Percentiles rank a stretch among this genome's conserved stretches.
Evolutionary conservation across 108 stramenopile species (phyloP).

Genomic region (Cyclotella choctawhatcheeana): DNA sequence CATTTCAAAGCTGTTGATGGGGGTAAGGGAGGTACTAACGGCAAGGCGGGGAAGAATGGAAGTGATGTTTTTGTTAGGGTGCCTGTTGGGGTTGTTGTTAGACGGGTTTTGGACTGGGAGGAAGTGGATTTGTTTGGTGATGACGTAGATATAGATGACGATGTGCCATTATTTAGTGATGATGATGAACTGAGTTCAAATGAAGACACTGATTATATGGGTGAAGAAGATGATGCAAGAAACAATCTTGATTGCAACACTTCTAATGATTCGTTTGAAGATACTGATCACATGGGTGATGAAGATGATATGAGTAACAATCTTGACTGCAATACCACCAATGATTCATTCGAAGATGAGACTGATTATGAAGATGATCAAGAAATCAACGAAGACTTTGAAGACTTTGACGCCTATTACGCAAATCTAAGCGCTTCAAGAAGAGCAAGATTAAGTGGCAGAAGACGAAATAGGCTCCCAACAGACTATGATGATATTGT

Average conservation of each 20-base stretch:
- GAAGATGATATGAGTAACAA: background rate
- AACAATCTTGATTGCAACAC: background rate
- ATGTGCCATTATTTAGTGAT: constrained; percentile 11
- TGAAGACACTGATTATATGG: constrained; percentile 29
- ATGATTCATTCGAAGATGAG: background rate
- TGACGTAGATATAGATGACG: constrained; percentile 24
- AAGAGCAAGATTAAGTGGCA: constrained; percentile 12
- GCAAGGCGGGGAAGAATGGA: constrained; percentile 70
- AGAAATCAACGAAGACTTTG: constrained; percentile 33
- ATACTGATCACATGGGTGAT: background rate
- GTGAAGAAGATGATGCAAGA: constrained; percentile 28
- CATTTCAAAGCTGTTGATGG: constrained; percentile 72
- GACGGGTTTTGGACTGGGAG: constrained; percentile 69
- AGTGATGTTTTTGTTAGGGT: constrained; percentile 73
- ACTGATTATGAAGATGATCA: constrained; percentile 3
- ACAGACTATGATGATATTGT: constrained; percentile 48
- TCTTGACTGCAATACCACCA: background rate
- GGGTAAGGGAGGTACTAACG: constrained; percentile 57
- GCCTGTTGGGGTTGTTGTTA: constrained; percentile 87
- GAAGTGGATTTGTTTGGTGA: constrained; percentile 54
- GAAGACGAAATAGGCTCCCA: constrained; percentile 7
- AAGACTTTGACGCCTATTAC: constrained; percentile 39
- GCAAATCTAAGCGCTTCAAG: constrained; percentile 34
- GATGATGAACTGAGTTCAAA: constrained; percentile 19
- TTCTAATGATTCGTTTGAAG: background rate